Conservation (phyloP, 1,139 yeast genomes). For the Geotrichum histeridarum region DNA sequence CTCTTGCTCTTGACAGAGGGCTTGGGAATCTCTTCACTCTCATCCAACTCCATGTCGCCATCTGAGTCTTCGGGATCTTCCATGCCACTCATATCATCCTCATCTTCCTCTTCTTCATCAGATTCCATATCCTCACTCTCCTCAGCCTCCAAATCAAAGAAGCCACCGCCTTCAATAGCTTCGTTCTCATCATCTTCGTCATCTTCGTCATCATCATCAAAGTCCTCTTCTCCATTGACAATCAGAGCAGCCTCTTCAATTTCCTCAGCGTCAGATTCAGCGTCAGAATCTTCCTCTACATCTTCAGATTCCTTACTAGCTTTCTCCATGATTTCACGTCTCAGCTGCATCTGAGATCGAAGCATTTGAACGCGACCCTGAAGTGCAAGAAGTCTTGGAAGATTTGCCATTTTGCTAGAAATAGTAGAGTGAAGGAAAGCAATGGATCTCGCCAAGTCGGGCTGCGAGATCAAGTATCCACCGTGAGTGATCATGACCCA, state of each 20-base stretch:
- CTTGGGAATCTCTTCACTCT: slow-evolving; percentile 23
- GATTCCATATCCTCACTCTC: slow-evolving; percentile 7
- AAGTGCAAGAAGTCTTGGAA: slow-evolving; percentile 74
- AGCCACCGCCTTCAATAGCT: slow-evolving; percentile 20
- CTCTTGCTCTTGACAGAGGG: not conserved
- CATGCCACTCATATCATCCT: slow-evolving; percentile 26
- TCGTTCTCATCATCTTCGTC: slow-evolving; percentile 36
- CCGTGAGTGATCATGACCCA: slow-evolving; percentile 93
- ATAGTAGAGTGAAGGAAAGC: slow-evolving; percentile 75
- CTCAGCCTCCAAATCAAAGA: slow-evolving; percentile 13
- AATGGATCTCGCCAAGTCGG: slow-evolving; percentile 62
- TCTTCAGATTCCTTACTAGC: slow-evolving; percentile 35
- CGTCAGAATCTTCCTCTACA: slow-evolving; percentile 42
- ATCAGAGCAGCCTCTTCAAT: slow-evolving; percentile 50
- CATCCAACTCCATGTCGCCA: slow-evolving; percentile 19
- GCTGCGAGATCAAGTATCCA: slow-evolving; percentile 65
- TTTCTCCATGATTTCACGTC: slow-evolving; percentile 48
- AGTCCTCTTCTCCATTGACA: slow-evolving; percentile 41
- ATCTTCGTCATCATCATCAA: slow-evolving; percentile 42
- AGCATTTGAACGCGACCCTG: slow-evolving; percentile 77
- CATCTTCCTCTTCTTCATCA: slow-evolving; percentile 29
- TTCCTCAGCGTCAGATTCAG: slow-evolving; percentile 40
- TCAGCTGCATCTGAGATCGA: slow-evolving; percentile 62
- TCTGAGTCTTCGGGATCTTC: slow-evolving; percentile 21
- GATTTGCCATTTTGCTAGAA: slow-evolving; percentile 63